Percentiles rank a stretch among this genome's conserved stretches.
These are phyloP conservation scores for Coemansia sp. DNA, from an alignment of 192 early-diverging fungal genomes.

Conservation along the genomic window DNA sequence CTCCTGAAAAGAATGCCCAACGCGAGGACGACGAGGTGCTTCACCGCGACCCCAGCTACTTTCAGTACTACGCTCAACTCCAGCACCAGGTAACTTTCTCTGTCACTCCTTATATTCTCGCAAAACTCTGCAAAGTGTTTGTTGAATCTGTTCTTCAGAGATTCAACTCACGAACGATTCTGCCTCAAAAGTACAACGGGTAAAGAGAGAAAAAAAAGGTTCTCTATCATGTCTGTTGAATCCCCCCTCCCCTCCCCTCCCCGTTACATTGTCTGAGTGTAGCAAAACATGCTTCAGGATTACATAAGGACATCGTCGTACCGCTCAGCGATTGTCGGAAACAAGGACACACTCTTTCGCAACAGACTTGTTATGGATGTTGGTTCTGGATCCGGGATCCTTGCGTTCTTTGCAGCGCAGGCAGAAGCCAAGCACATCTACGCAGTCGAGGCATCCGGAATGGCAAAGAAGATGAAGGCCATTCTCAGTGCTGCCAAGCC, in stretches of 20 bases:
- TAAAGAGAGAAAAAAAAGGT: too few species aligned
- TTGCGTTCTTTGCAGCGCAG: slow-evolving; percentile 93
- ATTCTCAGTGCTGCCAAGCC: slow-evolving; percentile 65
- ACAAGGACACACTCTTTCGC: slow-evolving; percentile 70
- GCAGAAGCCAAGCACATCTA: slow-evolving; percentile 92
- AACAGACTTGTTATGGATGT: slow-evolving; percentile 89
- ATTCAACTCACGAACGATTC: too few species aligned
- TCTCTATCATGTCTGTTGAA: too few species aligned
- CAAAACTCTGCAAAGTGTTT: neutral
- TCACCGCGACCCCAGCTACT: slow-evolving; percentile 49
- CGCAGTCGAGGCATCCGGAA: slow-evolving; percentile 93
- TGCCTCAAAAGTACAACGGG: too few species aligned
- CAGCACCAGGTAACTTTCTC: slow-evolving; percentile 48
- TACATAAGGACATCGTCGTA: slow-evolving; percentile 92
- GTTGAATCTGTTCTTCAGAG: neutral
- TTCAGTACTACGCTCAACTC: slow-evolving; percentile 54
- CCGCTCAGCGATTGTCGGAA: slow-evolving; percentile 85
- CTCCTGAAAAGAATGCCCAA: neutral
- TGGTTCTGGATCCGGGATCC: slow-evolving; percentile 91
- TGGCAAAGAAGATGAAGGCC: slow-evolving; percentile 88
- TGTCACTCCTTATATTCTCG: neutral
- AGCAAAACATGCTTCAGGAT: slow-evolving; percentile 99
- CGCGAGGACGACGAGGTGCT: slow-evolving; percentile 51
- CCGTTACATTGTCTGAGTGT: neutral
- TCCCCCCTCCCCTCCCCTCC: too few species aligned